Base-by-base conservation (phyloP, 129 eudicot species). In the Pseudognaphalium luteoalbum region DNA sequence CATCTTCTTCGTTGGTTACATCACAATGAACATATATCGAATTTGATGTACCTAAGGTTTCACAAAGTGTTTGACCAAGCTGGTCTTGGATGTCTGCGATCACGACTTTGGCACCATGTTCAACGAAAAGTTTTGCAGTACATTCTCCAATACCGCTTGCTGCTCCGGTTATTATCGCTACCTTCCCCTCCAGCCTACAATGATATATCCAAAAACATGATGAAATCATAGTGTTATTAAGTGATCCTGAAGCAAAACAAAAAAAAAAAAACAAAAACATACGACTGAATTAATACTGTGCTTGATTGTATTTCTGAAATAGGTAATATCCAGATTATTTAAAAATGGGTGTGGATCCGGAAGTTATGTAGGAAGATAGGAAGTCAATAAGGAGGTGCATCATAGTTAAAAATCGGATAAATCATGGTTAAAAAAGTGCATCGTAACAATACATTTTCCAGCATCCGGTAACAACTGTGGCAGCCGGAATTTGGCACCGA, bases 61-160 rank as follows among this genome's bases (percentile, higher is more conserved):
- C 79, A 12, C 58, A 64, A 4, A 83, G 73, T 1, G 73, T 12
- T 37, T 74, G 78, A 33, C 92, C 92, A 6, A 83, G 80, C 37
- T 85, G 76, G 39, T 88, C 89, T 85, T 88, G 92, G 42, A 88
- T 68, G 44, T 88, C 92, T 2, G 84, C 86, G 1, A 84, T 68
- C 19, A 79, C 83, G 7, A 87, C 75, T 44, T 87, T 87, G 28
- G 89, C 92, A 0, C 92, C 92, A 21, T 85, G 87, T 68, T 80
- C 63, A 5, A 78, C 64, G 32, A 87, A 87, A 34, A 82, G 76
- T 16, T 68, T 87, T 0, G 91, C 88, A 0, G 84, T 81, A 66
- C 65, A 70, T 28, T 78, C 80, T 10, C 88, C 91, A 20, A 84
- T 44, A 33, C 28, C 28, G 28, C 28, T 25, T 25, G 28, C 28